Evolutionary conservation across 2,329 filamentous ascomycete genomes (phyloP).

Genomic region (Gremmenia infestans): DNA sequence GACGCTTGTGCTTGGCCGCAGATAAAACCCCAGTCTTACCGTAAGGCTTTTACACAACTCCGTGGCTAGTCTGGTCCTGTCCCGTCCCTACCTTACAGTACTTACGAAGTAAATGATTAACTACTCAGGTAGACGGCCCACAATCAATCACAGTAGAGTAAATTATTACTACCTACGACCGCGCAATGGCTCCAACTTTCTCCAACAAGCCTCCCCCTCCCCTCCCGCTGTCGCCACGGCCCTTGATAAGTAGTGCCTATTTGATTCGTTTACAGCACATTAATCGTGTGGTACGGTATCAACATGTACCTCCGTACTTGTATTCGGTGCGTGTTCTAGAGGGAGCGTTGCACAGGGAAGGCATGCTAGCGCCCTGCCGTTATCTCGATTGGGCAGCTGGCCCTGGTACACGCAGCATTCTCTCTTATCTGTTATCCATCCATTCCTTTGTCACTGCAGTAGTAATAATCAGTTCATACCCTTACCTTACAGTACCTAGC

Average conservation of each 20-base stretch:
- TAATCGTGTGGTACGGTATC: neutral
- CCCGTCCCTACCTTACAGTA: too few relatives aligned
- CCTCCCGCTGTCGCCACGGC: too few relatives aligned
- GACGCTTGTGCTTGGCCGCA: neutral
- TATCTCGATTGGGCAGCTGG: neutral
- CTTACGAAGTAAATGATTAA: too few relatives aligned
- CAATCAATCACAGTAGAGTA: too few relatives aligned
- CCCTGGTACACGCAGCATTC: neutral
- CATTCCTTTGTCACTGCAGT: neutral
- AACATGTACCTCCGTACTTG: neutral
- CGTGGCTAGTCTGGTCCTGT: neutral
- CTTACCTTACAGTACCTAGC: neutral
- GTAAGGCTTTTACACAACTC: neutral
- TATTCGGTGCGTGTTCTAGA: neutral
- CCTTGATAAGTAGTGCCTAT: neutral
- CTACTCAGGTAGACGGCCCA: too few relatives aligned
- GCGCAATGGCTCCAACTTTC: neutral
- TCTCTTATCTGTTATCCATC: slow-evolving; percentile 6
- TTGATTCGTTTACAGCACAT: neutral
- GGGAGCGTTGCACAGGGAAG: neutral
- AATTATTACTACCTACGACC: neutral
- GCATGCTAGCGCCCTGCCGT: neutral
- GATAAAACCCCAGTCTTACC: neutral
- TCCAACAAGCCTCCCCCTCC: neutral
- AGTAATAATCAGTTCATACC: neutral